Base-by-base conservation (phyloP, 768 basidiomycete genomes). In the Gymnopilus junonius region DNA sequence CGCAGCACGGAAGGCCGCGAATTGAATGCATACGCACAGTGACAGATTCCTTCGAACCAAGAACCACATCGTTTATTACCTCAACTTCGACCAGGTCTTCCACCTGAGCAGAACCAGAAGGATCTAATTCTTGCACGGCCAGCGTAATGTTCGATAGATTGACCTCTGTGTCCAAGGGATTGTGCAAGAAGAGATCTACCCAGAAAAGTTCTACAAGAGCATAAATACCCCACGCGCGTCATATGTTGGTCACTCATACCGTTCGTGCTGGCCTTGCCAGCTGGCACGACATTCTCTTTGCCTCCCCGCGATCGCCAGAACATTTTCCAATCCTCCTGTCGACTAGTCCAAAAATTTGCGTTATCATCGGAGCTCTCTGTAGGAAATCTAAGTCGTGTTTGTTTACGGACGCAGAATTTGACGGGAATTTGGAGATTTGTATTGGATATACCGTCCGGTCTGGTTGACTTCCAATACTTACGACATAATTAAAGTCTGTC, bases 81-180 rank as follows among this genome's bases (percentile, higher is more conserved):
- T 92, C 87, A 1, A 91, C 80, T 40, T 87, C 81, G 5, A 89
- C 79, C 61, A 80, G 76, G 23, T 82, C 72, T 42, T 72, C 67
- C 0, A 76, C 67, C 39, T 78, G 74, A 1, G 72, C 72, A 20
- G 72, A 54, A 55, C 79, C 75, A 34, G 70, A 60, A 1, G 67
- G 63, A 34, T 66, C 71, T 2, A 76, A 72, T 59, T 85, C 85
- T 65, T 79, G 72, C 5, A 91, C 80, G 4, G 79, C 61, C 8
- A 92, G 73, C 0, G 89, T 86, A 57, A 94, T 64, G 61, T 89
- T 82, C 0, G 86, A 81, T 23, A 95, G 70, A 55, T 81, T 86
- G n/a, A 95, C 80, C 55, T 92, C 92, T 6, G 89, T 80, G 63
- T 91, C 84, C 42, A 95, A 74, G 17, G 92, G 92, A 71, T 95